Base-by-base conservation (phyloP, 1,139 yeast species). In the Spencermartinsiella ligniputridi region DNA sequence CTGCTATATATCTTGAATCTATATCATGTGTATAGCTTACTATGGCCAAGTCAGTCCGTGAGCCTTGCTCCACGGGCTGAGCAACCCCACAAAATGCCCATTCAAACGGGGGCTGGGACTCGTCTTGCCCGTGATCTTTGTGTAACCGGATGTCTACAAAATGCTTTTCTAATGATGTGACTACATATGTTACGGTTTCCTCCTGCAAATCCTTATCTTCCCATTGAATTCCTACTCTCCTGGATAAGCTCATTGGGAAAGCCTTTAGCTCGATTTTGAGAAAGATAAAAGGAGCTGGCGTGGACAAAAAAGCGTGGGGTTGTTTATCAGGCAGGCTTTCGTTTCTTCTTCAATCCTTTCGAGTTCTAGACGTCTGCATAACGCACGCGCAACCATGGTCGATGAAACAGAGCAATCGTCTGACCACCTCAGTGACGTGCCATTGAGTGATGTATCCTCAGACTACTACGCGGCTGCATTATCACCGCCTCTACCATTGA, bases 141-240 rank as follows among this genome's bases (percentile, higher is more conserved):
- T 57, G 48, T 22, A 59, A 52, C 25, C 75, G 56, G 17, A 71
- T 52, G 50, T 73, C 86, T 17, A 76, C 74, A 60, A 72, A 75
- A 51, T 69, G 69, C 12, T 67, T 67, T 2, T 58, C 53, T 2
- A 46, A 42, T 1, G 74, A 69, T 11, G 32, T 21, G n/a, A 76
- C 52, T 3, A 78, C 83, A 55, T 78, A 55, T 0, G 85, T 79
- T 43, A 64, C 61, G 11, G 85, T 74, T 37, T 63, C 61, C 51
- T 80, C 85, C 3, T 55, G 55, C 1, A 75, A 64, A 3, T 53
- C 62, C 2, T 60, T 64, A 0, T 77, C 74, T 17, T 69, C 70
- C 83, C 83, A 78, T 61, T 75, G 78, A 27, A 78, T 68, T 2
- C 76, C 71, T 11, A 75, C 59, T 54, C 81, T 61, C 4, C 73